Evolutionary conservation across 1,284 basidiomycete genomes (phyloP).

Genomic region (Ceratorhiza oryzae-sativae): DNA sequence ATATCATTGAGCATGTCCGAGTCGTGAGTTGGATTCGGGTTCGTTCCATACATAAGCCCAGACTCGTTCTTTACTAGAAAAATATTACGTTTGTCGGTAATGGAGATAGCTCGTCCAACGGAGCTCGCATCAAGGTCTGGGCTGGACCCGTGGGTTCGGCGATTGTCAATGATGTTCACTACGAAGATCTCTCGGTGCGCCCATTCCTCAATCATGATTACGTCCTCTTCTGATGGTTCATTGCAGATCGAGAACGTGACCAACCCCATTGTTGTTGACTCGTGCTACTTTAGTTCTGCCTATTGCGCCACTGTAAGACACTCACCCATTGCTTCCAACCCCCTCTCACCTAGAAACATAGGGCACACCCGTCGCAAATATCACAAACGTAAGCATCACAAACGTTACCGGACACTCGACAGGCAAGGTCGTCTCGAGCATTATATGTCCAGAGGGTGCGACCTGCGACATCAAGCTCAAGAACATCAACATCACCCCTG

Average conservation of each 20-base stretch:
- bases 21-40: background rate
- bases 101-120: constrained; percentile 35
- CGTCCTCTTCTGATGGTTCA: background rate
- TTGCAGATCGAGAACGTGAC: constrained; percentile 20
- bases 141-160: constrained; percentile 35
- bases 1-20: constrained; percentile 35
- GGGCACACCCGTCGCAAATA: constrained; percentile 35
- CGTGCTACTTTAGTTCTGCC: constrained; percentile 37
- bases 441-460: constrained; percentile 35
- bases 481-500: constrained; percentile 38
- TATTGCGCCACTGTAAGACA: constrained; percentile 25
- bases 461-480: constrained; percentile 40
- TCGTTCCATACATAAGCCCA: background rate
- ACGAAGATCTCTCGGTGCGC: constrained; percentile 34
- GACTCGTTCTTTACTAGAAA: background rate
- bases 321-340: background rate
- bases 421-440: constrained; percentile 23
- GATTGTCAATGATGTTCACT: constrained; percentile 38
- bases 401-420: constrained; percentile 37
- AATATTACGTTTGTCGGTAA: constrained; percentile 39
- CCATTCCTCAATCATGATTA: background rate
- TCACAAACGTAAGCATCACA: constrained; percentile 38
- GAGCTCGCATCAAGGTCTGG: constrained; percentile 41
- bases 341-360: background rate
- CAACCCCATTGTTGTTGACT: constrained; percentile 34